Percentiles rank a stretch among this genome's conserved stretches.
phyloP scores from a whole-genome alignment of 2,329 filamentous ascomycete species.

The Simplicillium sp. region DNA sequence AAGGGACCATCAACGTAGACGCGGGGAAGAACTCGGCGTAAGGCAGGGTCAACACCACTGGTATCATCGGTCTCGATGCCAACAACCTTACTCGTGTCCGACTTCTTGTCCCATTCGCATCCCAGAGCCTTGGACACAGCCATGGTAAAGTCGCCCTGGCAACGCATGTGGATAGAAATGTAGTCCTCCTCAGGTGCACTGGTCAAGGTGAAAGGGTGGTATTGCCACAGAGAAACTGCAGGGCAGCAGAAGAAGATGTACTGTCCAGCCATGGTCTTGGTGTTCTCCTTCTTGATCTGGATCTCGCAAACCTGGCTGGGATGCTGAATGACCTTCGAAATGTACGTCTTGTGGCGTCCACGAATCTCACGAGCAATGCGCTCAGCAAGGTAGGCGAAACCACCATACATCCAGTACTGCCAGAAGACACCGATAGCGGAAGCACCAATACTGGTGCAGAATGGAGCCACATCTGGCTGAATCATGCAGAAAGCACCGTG shows the following conservation, averaged over 20 bases:
- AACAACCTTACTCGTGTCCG: conserved; percentile 55
- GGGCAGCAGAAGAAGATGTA: conserved; percentile 88
- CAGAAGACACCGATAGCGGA: conserved; percentile 70
- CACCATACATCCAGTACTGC: conserved; percentile 84
- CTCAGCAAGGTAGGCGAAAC: conserved; percentile 72
- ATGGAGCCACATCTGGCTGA: conserved; percentile 71
- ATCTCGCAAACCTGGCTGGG: conserved; percentile 85
- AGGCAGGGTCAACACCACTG: conserved; percentile 54
- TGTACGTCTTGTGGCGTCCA: conserved; percentile 73
- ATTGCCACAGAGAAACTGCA: conserved; percentile 79
- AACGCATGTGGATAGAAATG: conserved; percentile 77
- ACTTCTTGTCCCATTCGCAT: conserved; percentile 56
- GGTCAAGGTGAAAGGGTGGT: conserved; percentile 79
- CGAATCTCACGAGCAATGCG: conserved; percentile 69
- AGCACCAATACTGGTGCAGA: conserved; percentile 59
- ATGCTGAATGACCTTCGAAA: conserved; percentile 84
- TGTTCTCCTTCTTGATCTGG: conserved; percentile 84
- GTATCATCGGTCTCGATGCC: conserved; percentile 51
- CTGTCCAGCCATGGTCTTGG: conserved; percentile 71
- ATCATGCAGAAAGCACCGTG: conserved; percentile 90
- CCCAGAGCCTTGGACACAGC: conserved; percentile 61
- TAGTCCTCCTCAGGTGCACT: conserved; percentile 85
- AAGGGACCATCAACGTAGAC: conserved; percentile 82
- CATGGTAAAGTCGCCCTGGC: conserved; percentile 74
- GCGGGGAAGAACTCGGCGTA: conserved; percentile 65